Evolutionary conservation across 2,329 filamentous ascomycete genomes (phyloP), one percentile per base, ranked within the genome.

Genomic region (Aurifilum marmelostoma): DNA sequence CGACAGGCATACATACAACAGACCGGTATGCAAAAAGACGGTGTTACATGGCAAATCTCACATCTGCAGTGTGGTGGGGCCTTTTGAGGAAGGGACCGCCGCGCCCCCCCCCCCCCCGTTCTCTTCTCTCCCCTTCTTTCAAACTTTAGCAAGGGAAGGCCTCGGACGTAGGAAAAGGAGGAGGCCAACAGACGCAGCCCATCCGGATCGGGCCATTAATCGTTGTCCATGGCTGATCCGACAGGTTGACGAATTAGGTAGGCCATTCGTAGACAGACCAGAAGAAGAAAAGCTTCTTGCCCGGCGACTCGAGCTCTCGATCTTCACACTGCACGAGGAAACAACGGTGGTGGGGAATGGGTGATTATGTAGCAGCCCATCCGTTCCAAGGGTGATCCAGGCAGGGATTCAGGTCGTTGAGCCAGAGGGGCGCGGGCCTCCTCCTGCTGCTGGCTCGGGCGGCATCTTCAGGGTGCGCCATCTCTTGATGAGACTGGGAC

Each of bases 351-450:
- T 58, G 54, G 29, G 27, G 54, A 8, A 34, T 12, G 18, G 7
- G 32, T 47, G 16, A 21, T 47, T 8, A 47, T 47, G 43, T 43
- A n/a, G 14, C 29, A 37, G 54, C 54, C 29, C 18, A 12, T 34
- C 14, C 16, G 16, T n/a, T n/a, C n/a, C 56, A 59, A 59, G 56
- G 56, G 56, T 59, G 56, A 59, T 29, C 56, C 32, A 59, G 6
- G 56, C 29, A 59, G 56, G n/a, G 50, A n/a, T 11, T n/a, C 24
- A 16, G 27, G n/a, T 29, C 52, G 43, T 29, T 2, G n/a, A 52
- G 50, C n/a, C n/a, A n/a, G n/a, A n/a, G 11, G 43, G 37, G 9
- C 6, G 37, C 7, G 3, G 18, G 18, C 18, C 43, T 16, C 43
- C 18, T 47, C 43, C n/a, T 27, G 2, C 18, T 47, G 18, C n/a